Evolutionary conservation across 768 basidiomycete genomes (phyloP).

Genomic region (Phylloporus scabripes): DNA sequence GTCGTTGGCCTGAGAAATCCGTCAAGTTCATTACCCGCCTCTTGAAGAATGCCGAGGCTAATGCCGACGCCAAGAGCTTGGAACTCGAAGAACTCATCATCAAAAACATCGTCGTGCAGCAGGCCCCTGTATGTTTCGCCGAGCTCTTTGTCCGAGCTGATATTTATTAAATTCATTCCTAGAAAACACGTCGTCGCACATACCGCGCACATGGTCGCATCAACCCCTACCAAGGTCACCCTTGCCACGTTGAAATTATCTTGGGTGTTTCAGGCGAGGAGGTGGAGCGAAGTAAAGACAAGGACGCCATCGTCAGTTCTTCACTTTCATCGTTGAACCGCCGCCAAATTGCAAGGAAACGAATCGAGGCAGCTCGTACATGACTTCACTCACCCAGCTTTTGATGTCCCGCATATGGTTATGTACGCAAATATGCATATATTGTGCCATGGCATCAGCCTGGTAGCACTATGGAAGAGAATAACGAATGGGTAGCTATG

Average conservation of each 20-base stretch:
- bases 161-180: background rate
- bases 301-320: constrained; percentile 44
- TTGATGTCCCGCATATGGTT: constrained; percentile 15
- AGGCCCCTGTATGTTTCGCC: constrained; percentile 77
- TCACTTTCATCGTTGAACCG: constrained; percentile 70
- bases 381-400: constrained; percentile 27
- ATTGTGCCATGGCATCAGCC: constrained; percentile 20
- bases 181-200: constrained; percentile 99
- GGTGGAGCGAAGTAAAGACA: constrained; percentile 91
- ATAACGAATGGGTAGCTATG: constrained; percentile 8
- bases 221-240: constrained; percentile 99
- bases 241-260: constrained; percentile 94
- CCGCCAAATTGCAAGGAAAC: constrained; percentile 80
- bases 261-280: constrained; percentile 72
- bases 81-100: constrained; percentile 88
- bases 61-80: constrained; percentile 96
- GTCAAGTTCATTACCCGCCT: constrained; percentile 91
- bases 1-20: constrained; percentile 99
- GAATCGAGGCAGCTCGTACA: constrained; percentile 78
- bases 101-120: constrained; percentile 97
- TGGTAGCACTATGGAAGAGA: background rate
- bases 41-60: constrained; percentile 98
- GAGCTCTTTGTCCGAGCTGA: background rate
- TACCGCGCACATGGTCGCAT: constrained; percentile 98
- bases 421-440: constrained; percentile 29